phyloP scores from a whole-genome alignment of 1,139 yeast species.

The Scheffersomyces segobiensis region DNA sequence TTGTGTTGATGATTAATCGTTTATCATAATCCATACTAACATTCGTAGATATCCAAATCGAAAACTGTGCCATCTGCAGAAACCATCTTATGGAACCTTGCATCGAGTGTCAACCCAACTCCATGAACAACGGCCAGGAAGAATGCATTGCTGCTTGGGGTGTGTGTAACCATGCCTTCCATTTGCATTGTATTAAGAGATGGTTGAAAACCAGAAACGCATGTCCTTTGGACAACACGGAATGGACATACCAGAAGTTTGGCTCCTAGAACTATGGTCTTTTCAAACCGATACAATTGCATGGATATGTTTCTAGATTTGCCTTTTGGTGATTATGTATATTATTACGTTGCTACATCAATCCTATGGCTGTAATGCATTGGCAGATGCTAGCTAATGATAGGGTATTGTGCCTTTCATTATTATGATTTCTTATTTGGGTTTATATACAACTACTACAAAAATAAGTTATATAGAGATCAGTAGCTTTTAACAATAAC shows the following conservation, averaged over 20 bases:
- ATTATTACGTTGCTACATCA: neutral
- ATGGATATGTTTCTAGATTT: neutral
- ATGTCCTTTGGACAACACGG: slow-evolving; percentile 94
- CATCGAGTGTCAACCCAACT: slow-evolving; percentile 92
- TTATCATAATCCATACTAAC: slow-evolving; percentile 21
- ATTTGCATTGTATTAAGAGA: slow-evolving; percentile 90
- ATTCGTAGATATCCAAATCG: slow-evolving; percentile 71
- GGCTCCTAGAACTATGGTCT: slow-evolving; percentile 37
- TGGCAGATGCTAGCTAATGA: neutral
- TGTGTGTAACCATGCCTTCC: slow-evolving; percentile 90
- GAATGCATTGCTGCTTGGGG: slow-evolving; percentile 99
- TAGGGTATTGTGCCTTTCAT: too few species aligned
- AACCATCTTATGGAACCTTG: slow-evolving; percentile 99
- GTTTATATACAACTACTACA: neutral
- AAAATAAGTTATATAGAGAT: neutral
- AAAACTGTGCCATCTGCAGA: slow-evolving; percentile 97
- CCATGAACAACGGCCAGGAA: slow-evolving; percentile 62
- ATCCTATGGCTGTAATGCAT: neutral
- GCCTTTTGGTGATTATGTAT: neutral
- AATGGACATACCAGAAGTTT: slow-evolving; percentile 87
- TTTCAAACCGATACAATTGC: neutral
- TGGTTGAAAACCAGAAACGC: slow-evolving; percentile 98
- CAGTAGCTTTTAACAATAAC: neutral
- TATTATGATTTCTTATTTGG: neutral
- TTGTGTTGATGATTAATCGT: neutral